phyloP scores from a whole-genome alignment of 441 rosid species.

The Macaranga tanarius region DNA sequence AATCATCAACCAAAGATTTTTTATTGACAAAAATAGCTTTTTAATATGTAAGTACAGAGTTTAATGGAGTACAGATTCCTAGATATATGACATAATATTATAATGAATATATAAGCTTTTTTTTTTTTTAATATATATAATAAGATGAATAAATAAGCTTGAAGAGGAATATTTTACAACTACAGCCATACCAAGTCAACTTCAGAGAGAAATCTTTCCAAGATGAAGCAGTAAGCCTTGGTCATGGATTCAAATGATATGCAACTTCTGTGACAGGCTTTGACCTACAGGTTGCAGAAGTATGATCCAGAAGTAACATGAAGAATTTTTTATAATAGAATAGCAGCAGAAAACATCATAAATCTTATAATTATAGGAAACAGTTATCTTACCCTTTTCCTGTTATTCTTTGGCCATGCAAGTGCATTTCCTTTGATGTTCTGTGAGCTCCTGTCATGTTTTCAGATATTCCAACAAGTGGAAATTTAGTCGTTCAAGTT shows the following conservation, averaged over 20 bases:
- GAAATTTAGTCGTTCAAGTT: neutral
- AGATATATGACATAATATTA: slow-evolving; percentile 2
- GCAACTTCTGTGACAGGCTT: slow-evolving; percentile 20
- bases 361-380: slow-evolving; percentile 23
- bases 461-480: slow-evolving; percentile 14
- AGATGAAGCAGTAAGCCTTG: slow-evolving; percentile 14
- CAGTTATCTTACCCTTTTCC: slow-evolving; percentile 22
- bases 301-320: slow-evolving; percentile 20
- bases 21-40: slow-evolving; percentile 7
- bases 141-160: neutral
- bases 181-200: slow-evolving; percentile 22
- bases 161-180: slow-evolving; percentile 26
- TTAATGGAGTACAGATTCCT: slow-evolving; percentile 17
- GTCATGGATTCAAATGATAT: slow-evolving; percentile 18
- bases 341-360: slow-evolving; percentile 4
- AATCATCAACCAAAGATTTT: neutral
- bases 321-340: neutral
- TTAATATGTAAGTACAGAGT: neutral
- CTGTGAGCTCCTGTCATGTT: slow-evolving; percentile 63
- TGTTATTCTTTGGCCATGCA: slow-evolving; percentile 50
- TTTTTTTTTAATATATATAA: too few relatives aligned
- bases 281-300: slow-evolving; percentile 23
- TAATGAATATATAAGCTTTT: slow-evolving; percentile 5
- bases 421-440: slow-evolving; percentile 63
- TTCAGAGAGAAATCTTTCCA: slow-evolving; percentile 15